A percentile compares a stretch with the other conserved stretches of the same genome.
phyloP scores from a whole-genome alignment of 75 land plant species.

The Sequoiadendron giganteum region DNA sequence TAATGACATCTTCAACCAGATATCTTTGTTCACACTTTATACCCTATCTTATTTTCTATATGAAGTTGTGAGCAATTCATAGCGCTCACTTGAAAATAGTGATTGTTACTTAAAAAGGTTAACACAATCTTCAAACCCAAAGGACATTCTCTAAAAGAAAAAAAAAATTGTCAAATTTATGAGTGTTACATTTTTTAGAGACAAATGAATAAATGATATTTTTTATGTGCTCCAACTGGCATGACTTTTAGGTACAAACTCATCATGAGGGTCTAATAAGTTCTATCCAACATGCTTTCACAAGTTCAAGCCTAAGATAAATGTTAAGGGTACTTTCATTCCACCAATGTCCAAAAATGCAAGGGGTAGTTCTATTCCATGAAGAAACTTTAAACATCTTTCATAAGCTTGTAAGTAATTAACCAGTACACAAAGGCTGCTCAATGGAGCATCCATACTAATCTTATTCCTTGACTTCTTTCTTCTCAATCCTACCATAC shows the following conservation, averaged over 20 bases:
- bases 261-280: neutral
- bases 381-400: conserved; percentile 64
- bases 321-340: conserved; percentile 67
- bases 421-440: conserved; percentile 49
- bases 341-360: conserved; percentile 82
- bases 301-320: conserved; percentile 72
- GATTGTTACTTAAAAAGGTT: too few species aligned
- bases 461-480: conserved; percentile 27
- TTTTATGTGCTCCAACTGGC: neutral
- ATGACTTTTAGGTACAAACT: neutral
- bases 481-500: conserved; percentile 65
- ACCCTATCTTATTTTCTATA: too few species aligned
- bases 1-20: too few species aligned
- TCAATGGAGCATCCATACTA: conserved; percentile 80
- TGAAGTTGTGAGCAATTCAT: too few species aligned
- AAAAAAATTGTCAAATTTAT: too few species aligned
- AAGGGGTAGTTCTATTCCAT: conserved; percentile 72
- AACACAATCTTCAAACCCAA: too few species aligned
- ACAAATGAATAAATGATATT: neutral
- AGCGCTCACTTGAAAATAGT: too few species aligned
- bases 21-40: too few species aligned
- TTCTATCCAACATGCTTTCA: conserved; percentile 62
- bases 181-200: too few species aligned
- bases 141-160: too few species aligned
- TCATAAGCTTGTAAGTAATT: conserved; percentile 68